Base-by-base conservation (phyloP, 108 stramenopile species). In the Mediolabrus comicus region DNA sequence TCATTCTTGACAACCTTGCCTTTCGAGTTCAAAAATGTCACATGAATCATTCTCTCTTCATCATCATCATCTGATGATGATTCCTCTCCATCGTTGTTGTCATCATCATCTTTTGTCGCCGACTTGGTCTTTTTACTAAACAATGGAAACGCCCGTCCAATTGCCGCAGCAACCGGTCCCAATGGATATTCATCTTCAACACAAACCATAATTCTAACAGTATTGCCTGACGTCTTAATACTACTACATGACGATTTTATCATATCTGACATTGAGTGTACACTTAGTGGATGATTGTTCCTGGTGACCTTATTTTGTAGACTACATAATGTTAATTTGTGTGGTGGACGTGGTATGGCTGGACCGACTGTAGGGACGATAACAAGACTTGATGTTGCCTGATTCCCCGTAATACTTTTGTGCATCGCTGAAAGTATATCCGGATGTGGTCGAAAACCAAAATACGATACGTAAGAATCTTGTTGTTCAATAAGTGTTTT, bases 81-180 rank as follows among this genome's bases (percentile, higher is more conserved):
- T 11, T 60, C 69, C 25, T 66, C 57, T 2, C 14, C 69, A 16
- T 41, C 32, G 41, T 66, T 58, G 41, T 27, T 52, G 32, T 73
- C 56, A 62, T 51, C 59, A 22, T 57, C 36, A 51, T 16, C 54
- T 17, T 64, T 3, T 22, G 49, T 33, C 7, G 31, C 52, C 62
- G 35, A 10, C 64, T 35, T 71, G 16, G 39, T 82, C 77, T 87
- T 92, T 66, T 30, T 61, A 7, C 62, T 64, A 58, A 81, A 89
- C 31, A 84, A n/a, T 25, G 91, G 87, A 63, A 89, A 86, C 4
- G 88, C 84, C 62, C 75, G 84, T 10, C 82, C 82, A n/a, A 87
- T 38, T 22, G 87, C 88, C 27, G 28, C 61, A 11, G 72, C 75
- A 12, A 80, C n/a, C 3, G 83, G 69, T 0, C 64, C 79, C 12